These are phyloP conservation scores for Aspergillus phoenicis DNA, from an alignment of 2,329 filamentous ascomycete genomes.

Conservation along the genomic window DNA sequence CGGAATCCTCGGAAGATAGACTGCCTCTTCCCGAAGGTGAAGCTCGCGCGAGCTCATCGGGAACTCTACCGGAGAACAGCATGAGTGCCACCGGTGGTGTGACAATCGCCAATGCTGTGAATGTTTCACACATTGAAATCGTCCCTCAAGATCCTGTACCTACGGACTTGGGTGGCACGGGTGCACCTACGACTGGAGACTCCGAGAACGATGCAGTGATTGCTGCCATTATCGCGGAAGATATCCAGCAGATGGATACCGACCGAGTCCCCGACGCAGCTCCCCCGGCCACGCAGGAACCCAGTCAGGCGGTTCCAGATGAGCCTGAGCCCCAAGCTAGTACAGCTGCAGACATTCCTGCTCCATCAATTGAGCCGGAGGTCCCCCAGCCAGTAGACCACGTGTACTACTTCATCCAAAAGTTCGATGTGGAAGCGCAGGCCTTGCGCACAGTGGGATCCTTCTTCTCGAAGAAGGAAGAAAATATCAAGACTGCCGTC, in stretches of 20 bases:
- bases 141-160: neutral
- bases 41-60: constrained; percentile 33
- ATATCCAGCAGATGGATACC: constrained; percentile 28
- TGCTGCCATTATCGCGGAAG: constrained; percentile 34
- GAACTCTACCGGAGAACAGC: constrained; percentile 14
- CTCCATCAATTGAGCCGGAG: constrained; percentile 20
- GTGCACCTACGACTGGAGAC: neutral
- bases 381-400: constrained; percentile 36
- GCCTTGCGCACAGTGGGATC: constrained; percentile 43
- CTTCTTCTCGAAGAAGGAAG: constrained; percentile 45
- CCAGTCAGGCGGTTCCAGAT: constrained; percentile 15
- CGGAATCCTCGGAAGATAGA: constrained; percentile 28
- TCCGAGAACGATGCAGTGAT: constrained; percentile 31
- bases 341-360: constrained; percentile 18
- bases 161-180: no score
- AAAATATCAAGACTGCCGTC: constrained; percentile 45
- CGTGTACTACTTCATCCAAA: constrained; percentile 54
- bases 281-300: constrained; percentile 3
- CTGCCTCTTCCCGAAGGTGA: constrained; percentile 21
- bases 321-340: constrained; percentile 16
- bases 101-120: neutral
- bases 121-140: neutral
- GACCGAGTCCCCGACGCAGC: constrained; percentile 9
- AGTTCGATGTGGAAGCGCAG: constrained; percentile 55
- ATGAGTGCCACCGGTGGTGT: neutral